Evolutionary conservation across 2,329 filamentous ascomycete species (phyloP).

Genomic region (Pseudohalonectria lignicola): DNA sequence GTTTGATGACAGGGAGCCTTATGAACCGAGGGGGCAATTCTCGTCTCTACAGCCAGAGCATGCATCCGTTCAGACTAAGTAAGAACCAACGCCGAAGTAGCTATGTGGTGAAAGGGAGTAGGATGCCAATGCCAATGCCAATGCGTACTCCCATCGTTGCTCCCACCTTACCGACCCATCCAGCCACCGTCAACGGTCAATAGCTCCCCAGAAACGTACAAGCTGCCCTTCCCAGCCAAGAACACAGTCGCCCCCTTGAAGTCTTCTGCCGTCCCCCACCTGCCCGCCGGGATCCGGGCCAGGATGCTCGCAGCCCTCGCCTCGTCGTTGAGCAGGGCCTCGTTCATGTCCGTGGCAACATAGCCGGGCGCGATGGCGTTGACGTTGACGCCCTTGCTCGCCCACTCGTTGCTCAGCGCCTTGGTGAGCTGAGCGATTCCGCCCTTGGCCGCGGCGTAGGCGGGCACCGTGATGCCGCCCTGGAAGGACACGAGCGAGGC

Average conservation of each 20-base stretch:
- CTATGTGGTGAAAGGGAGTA: too few relatives aligned
- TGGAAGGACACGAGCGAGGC: constrained; percentile 54
- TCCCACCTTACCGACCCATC: constrained; percentile 65
- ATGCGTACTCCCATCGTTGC: too few relatives aligned
- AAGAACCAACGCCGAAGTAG: too few relatives aligned
- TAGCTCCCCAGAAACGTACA: constrained; percentile 73
- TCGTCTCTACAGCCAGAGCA: too few relatives aligned
- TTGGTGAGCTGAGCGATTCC: constrained; percentile 56
- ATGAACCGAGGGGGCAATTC: too few relatives aligned
- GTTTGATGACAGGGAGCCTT: too few relatives aligned
- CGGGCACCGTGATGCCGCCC: constrained; percentile 58
- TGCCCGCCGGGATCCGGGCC: constrained; percentile 51
- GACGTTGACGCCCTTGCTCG: constrained; percentile 50
- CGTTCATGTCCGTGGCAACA: constrained; percentile 62
- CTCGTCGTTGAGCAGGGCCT: constrained; percentile 49
- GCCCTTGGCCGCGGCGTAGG: constrained; percentile 56
- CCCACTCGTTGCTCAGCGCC: constrained; percentile 59
- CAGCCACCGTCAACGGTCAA: constrained; percentile 82
- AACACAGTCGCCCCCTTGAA: constrained; percentile 78
- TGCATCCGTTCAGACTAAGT: too few relatives aligned
- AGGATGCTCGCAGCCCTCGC: constrained; percentile 48
- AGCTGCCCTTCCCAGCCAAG: constrained; percentile 64
- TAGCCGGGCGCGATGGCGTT: constrained; percentile 63
- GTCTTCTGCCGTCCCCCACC: constrained; percentile 56
- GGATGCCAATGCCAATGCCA: too few relatives aligned